Conservation (phyloP, 1,284 basidiomycete genomes). For the Limonomyces culmigenus region DNA sequence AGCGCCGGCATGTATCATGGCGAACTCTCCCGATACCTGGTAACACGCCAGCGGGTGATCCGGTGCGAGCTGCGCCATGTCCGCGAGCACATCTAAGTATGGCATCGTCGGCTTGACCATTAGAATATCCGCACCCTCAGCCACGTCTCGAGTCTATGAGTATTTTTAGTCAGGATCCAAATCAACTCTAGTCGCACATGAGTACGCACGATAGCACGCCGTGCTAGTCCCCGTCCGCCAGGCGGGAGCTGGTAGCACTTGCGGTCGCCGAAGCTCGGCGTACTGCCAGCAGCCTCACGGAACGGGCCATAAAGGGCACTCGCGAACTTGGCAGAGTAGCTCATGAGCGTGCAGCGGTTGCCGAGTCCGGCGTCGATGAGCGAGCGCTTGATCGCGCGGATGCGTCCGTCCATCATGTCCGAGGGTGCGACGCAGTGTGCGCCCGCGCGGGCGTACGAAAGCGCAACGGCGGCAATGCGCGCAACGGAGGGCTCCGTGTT, state of each 20-base stretch:
- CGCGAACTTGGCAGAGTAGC: slow-evolving; percentile 98
- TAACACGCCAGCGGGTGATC: slow-evolving; percentile 91
- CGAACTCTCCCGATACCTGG: slow-evolving; percentile 94
- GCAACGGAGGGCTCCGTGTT: slow-evolving; percentile 61
- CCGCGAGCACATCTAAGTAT: slow-evolving; percentile 91
- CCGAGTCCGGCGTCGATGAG: slow-evolving; percentile 73
- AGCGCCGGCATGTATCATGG: slow-evolving; percentile 92
- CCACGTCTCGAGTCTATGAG: slow-evolving; percentile 65
- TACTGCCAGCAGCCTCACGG: slow-evolving; percentile 90
- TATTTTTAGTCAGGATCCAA: slow-evolving; percentile 1
- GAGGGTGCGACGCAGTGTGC: slow-evolving; percentile 97
- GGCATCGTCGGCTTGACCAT: slow-evolving; percentile 98
- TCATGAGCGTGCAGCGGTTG: slow-evolving; percentile 88
- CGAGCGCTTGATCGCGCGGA: slow-evolving; percentile 76
- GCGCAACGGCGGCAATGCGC: slow-evolving; percentile 83
- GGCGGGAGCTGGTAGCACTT: slow-evolving; percentile 98
- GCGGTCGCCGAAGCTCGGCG: slow-evolving; percentile 86
- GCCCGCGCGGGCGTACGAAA: slow-evolving; percentile 86
- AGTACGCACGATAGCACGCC: slow-evolving; percentile 73
- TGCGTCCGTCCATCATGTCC: slow-evolving; percentile 99
- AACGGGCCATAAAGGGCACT: slow-evolving; percentile 96
- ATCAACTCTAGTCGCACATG: background rate
- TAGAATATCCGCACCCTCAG: slow-evolving; percentile 95
- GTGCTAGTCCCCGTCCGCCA: slow-evolving; percentile 75
- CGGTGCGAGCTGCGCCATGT: slow-evolving; percentile 68